phyloP scores from a whole-genome alignment of 2,329 filamentous ascomycete genomes.

The Paraphoma chrysanthemicola region DNA sequence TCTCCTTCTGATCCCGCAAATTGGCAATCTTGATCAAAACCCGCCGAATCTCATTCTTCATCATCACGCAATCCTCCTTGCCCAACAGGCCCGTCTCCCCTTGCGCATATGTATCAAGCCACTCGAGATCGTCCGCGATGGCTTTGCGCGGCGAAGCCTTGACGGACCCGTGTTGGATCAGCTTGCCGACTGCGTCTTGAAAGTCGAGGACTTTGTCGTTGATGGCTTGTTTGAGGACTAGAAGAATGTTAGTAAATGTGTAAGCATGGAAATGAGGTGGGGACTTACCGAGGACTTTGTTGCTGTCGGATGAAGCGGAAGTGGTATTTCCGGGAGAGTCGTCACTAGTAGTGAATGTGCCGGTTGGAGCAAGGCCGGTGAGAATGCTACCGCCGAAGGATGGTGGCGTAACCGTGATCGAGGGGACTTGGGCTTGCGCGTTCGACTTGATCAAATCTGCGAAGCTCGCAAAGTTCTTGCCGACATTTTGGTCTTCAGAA shows the following conservation, averaged over 20 bases:
- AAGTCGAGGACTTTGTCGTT: not conserved
- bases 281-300: not conserved
- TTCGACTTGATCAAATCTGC: not conserved
- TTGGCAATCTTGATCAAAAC: not conserved
- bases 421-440: not conserved
- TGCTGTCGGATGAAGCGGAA: not conserved
- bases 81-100: not conserved
- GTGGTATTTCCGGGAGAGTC: not conserved
- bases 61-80: not conserved
- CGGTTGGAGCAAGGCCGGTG: not conserved
- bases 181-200: not conserved
- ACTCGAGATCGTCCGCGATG: not conserved
- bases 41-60: not conserved
- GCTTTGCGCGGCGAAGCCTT: not conserved
- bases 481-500: not conserved
- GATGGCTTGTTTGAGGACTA: not conserved
- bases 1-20: not conserved
- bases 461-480: constrained; percentile 2
- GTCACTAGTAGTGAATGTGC: not conserved
- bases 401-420: not conserved
- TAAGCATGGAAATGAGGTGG: too few relatives aligned
- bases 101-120: not conserved
- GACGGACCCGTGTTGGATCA: not conserved
- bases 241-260: too few relatives aligned
- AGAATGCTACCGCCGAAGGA: not conserved